Evolutionary conservation across 2,329 filamentous ascomycete species (phyloP), one percentile per base, ranked within the genome.

Genomic region (Cercospora brassicicola): DNA sequence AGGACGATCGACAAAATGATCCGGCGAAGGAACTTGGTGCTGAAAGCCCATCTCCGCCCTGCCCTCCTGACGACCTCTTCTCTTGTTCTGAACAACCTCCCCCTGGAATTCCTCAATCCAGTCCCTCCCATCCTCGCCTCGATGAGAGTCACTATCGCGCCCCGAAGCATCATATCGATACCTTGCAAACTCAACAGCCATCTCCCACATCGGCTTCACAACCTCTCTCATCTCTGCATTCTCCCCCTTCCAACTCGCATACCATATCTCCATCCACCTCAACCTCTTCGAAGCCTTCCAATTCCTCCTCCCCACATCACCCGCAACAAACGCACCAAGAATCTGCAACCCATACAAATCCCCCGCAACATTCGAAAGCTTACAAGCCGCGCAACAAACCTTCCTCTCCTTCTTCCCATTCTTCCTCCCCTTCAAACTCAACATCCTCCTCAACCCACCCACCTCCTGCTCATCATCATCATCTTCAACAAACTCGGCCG

Each of bases 281-380:
- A 75, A 67, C n/a, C 75, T 64, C 56, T 73, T 74, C 59, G 73
- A 75, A 48, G 62, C 66, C 63, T 67, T 67, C 74, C 74, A 76
- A 51, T 73, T 63, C 36, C 66, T 66, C 28, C 71, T 65, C 36
- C 64, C 56, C 31, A 76, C 65, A 3, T 69, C 57, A 2, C 73
- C 73, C n/a, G 76, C 66, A n/a, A 71, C 68, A 33, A 74, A 33
- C 10, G 65, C 73, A 1, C 73, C 74, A 9, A 75, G 55, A 0
- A 70, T 71, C 5, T 70, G 67, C 9, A 73, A 57, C 10, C 62
- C 67, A 3, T 67, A 59, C 1, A 71, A 36, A 59, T 73, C 71
- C 0, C 62, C 51, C 9, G 65, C 69, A 31, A 70, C 56, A 18
- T 48, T 33, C 60, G 65, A 45, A 31, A 75, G 56, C 1, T 65